Evolutionary conservation across 2,329 filamentous ascomycete species (phyloP).

Genomic region (Didymella segeticola): DNA sequence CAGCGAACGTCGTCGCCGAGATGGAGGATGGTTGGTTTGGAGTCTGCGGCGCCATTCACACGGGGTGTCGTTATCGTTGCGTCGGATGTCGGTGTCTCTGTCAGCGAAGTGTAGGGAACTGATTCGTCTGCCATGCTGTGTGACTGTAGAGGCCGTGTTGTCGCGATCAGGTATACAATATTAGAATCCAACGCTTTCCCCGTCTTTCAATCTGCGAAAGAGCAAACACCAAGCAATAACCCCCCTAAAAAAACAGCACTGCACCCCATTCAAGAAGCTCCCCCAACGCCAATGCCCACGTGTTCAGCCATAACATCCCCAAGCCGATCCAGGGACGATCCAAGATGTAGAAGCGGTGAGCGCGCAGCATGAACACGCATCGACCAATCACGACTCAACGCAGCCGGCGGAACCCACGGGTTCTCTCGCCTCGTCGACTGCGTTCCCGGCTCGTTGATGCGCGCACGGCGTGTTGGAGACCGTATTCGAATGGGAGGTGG

Average conservation of each 20-base stretch:
- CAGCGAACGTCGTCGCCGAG: slow-evolving; percentile 55
- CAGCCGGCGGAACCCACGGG: neutral
- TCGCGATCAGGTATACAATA: too few species aligned
- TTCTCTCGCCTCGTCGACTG: neutral
- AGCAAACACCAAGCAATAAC: neutral
- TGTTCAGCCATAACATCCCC: neutral
- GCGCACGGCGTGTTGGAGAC: neutral
- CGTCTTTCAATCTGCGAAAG: too few species aligned
- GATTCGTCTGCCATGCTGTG: neutral
- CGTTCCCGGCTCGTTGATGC: neutral
- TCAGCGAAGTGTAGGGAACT: neutral
- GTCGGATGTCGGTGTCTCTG: neutral
- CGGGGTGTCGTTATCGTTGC: neutral
- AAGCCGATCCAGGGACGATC: neutral
- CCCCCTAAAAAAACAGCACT: neutral
- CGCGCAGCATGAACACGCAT: neutral
- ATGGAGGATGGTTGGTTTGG: slow-evolving; percentile 49
- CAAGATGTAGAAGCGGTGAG: slow-evolving; percentile 6
- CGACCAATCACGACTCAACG: neutral
- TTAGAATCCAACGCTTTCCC: too few species aligned
- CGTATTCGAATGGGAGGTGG: neutral
- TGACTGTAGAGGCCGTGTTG: too few species aligned
- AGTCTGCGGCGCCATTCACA: neutral
- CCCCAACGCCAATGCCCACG: neutral
- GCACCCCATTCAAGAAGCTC: neutral